Base-by-base conservation (phyloP, 2,329 filamentous ascomycete species). In the Venturia effusa region DNA sequence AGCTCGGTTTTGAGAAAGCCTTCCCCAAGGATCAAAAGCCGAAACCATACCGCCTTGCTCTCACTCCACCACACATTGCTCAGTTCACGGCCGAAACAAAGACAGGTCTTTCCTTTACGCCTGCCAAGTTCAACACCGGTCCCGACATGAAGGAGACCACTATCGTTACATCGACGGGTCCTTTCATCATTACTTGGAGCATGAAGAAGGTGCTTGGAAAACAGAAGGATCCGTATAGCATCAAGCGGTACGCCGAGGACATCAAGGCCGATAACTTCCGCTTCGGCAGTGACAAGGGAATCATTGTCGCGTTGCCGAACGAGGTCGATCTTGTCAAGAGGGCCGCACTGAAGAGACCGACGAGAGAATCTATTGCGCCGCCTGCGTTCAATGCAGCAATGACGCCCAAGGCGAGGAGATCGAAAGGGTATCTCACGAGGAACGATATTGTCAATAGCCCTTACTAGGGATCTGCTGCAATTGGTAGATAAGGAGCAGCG, bases 191-290 rank as follows among this genome's bases (percentile, higher is more conserved):
- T 61, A 95, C 96, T 61, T 99, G 94, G 94, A 93, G 87, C 73
- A 76, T 99, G 75, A 94, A 92, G 82, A 96, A 96, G 80, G 83
- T 97, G 0, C 76, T 97, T 17, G 82, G 82, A 27, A 90, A 90
- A 62, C 84, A 83, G 68, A 94, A 92, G 76, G 89, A 94, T 66
- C 88, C 93, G 0, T 99, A 99, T 78, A 89, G 87, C 69, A 97
- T 99, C 81, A 97, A 97, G 81, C 88, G 94, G 19, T 99, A 99
- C 73, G 83, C 86, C 0, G 94, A 99, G 71, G 89, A 96, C 67
- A 92, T 99, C 72, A 97, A 95, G 81, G 94, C 94, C 4, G 94
- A 99, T 74, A 96, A 99, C 74, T 99, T 99, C 85, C 92, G 94
- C 71, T 99, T 92, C 71, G 93, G 93, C 59, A 92, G 88, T 5